Evolutionary conservation across 169 alveolate species (phyloP).

Genomic region (Cryptosporidium sp.): DNA sequence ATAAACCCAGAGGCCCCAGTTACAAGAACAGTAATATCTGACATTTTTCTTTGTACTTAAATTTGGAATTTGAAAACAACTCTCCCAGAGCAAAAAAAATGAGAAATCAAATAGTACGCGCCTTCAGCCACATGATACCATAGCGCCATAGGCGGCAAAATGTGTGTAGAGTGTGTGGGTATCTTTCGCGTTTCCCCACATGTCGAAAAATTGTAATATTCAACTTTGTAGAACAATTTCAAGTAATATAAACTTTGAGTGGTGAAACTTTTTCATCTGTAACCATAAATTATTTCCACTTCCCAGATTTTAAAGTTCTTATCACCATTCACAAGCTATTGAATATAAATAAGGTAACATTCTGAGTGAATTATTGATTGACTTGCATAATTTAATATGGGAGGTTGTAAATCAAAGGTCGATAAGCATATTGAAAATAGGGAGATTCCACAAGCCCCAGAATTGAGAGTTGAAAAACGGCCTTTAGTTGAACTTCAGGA

Average conservation of each 20-base stretch:
- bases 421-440: slow-evolving; percentile 33
- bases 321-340: background rate
- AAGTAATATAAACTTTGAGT: slow-evolving; percentile 18
- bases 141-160: slow-evolving; percentile 44
- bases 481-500: slow-evolving; percentile 63
- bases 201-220: slow-evolving; percentile 10
- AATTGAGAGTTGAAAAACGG: slow-evolving; percentile 51
- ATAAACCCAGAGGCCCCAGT: slow-evolving; percentile 87
- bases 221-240: slow-evolving; percentile 7
- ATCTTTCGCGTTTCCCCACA: slow-evolving; percentile 71
- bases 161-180: slow-evolving; percentile 55
- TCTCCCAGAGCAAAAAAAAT: background rate
- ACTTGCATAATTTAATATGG: slow-evolving; percentile 22
- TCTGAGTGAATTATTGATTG: background rate
- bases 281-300: background rate
- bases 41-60: background rate
- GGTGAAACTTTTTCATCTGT: background rate
- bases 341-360: background rate
- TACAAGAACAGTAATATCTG: slow-evolving; percentile 73
- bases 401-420: slow-evolving; percentile 64
- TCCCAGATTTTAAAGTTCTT: background rate
- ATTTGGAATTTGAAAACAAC: background rate
- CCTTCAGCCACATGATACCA: slow-evolving; percentile 3
- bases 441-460: slow-evolving; percentile 10
- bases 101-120: background rate